Evolutionary conservation across 2,329 filamentous ascomycete species (phyloP).

Genomic region (Didymella exigua): DNA sequence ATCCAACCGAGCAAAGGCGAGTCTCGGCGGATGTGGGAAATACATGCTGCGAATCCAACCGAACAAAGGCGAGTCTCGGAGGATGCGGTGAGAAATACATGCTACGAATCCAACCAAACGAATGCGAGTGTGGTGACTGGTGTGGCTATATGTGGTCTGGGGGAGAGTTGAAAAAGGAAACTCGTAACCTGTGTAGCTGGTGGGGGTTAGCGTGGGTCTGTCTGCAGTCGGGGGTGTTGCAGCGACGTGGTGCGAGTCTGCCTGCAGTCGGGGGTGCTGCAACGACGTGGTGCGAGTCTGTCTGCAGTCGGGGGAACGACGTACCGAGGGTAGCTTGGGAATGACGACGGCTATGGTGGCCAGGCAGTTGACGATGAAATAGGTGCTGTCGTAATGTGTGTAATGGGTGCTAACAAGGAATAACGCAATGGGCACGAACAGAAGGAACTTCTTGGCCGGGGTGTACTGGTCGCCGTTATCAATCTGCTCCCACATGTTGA

Average conservation of each 20-base stretch:
- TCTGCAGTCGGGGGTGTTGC: too few species aligned
- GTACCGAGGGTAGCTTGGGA: conserved; percentile 91
- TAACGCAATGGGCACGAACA: conserved; percentile 90
- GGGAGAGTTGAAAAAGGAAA: conserved; percentile 47
- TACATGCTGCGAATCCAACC: too few species aligned
- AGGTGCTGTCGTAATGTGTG: conserved; percentile 95
- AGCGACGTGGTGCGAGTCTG: too few species aligned
- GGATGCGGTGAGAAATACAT: too few species aligned
- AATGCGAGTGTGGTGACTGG: conserved; percentile 24
- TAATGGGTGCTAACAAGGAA: conserved; percentile 98
- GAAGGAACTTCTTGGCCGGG: conserved; percentile 95
- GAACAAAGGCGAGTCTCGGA: too few species aligned
- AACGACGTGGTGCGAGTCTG: too few species aligned
- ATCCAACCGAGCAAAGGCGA: too few species aligned
- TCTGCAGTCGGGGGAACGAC: not conserved
- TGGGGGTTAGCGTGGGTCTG: conserved; percentile 9
- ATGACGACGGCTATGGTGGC: conserved; percentile 92
- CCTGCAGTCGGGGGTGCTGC: too few species aligned
- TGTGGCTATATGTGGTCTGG: conserved; percentile 43
- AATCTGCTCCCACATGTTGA: conserved; percentile 99
- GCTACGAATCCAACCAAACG: conserved; percentile 33
- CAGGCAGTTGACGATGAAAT: conserved; percentile 96
- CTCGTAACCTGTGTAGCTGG: conserved; percentile 49
- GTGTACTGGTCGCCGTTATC: conserved; percentile 99
- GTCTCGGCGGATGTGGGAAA: too few species aligned